A percentile compares a stretch with the other conserved stretches of the same genome.
phyloP scores from a whole-genome alignment of 352 stramenopile species.

The Globisporangium mamillatum region DNA sequence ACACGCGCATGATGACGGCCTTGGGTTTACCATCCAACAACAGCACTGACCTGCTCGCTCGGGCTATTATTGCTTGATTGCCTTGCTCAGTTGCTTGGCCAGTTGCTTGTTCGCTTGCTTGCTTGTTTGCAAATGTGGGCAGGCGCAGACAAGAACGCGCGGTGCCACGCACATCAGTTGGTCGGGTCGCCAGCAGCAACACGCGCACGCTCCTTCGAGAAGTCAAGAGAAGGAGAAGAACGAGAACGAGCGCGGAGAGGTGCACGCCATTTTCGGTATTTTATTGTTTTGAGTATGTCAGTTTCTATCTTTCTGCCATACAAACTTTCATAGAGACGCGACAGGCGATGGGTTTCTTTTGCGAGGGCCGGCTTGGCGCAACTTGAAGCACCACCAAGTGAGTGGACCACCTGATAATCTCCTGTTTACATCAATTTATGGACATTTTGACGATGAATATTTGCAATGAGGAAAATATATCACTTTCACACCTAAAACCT shows the following conservation, averaged over 20 bases:
- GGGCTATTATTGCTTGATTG: not conserved
- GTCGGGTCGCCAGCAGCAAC: not conserved
- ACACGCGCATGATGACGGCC: not conserved
- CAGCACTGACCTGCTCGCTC: not conserved
- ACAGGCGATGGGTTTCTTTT: not conserved
- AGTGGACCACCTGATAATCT: no score
- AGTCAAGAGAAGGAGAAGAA: not conserved
- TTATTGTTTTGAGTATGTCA: not conserved
- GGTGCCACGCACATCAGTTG: not conserved
- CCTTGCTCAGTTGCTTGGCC: not conserved
- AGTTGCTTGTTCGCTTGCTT: not conserved
- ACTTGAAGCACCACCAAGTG: no score
- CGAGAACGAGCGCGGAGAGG: conserved; percentile 1
- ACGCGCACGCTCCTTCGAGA: not conserved
- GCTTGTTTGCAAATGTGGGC: not conserved
- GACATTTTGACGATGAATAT: no score
- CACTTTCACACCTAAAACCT: no score
- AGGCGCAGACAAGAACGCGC: not conserved
- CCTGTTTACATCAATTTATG: no score
- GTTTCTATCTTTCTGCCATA: not conserved
- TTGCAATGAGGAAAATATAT: no score
- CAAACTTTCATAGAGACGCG: not conserved
- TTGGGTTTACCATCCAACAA: not conserved
- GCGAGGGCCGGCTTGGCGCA: not conserved
- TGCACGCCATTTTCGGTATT: not conserved